These are phyloP conservation scores for Zygoascus tannicola DNA, from an alignment of 805 yeast species.

Conservation along the genomic window DNA sequence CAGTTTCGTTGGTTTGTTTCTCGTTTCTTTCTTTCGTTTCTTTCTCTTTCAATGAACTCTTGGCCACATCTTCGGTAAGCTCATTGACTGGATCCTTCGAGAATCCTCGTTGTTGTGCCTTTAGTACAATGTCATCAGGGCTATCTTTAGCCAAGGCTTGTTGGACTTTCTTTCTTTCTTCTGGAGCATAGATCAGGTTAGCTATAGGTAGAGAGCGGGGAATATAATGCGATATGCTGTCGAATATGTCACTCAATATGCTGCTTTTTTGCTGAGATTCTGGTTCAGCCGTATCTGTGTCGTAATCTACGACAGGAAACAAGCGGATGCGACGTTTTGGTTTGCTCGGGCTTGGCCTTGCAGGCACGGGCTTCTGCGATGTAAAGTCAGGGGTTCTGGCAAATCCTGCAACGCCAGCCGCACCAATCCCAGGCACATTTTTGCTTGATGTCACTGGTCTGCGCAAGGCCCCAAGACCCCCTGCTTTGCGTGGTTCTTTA, in stretches of 20 bases:
- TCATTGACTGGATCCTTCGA: constrained; percentile 5
- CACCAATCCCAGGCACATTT: too few relatives aligned
- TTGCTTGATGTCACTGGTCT: too few relatives aligned
- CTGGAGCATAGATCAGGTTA: constrained; percentile 30
- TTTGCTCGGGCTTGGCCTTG: neutral
- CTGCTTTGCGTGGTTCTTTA: neutral
- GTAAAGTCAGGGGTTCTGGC: neutral
- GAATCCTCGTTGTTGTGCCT: constrained; percentile 40
- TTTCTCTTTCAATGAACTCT: neutral
- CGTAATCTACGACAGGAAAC: constrained; percentile 12
- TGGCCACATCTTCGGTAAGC: neutral
- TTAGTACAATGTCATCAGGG: constrained; percentile 66
- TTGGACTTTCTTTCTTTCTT: constrained; percentile 35
- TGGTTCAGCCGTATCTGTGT: neutral
- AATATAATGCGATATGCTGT: neutral
- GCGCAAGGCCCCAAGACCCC: too few relatives aligned
- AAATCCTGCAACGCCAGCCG: too few relatives aligned
- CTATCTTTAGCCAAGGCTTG: constrained; percentile 58
- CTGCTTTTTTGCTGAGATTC: neutral
- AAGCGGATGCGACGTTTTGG: constrained; percentile 6
- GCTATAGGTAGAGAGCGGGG: constrained; percentile 22
- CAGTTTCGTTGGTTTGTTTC: neutral
- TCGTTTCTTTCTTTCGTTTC: too few relatives aligned
- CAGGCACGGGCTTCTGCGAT: neutral
- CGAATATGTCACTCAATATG: neutral